phyloP scores from a whole-genome alignment of 352 stramenopile species.

The Pythium oligandrum region DNA sequence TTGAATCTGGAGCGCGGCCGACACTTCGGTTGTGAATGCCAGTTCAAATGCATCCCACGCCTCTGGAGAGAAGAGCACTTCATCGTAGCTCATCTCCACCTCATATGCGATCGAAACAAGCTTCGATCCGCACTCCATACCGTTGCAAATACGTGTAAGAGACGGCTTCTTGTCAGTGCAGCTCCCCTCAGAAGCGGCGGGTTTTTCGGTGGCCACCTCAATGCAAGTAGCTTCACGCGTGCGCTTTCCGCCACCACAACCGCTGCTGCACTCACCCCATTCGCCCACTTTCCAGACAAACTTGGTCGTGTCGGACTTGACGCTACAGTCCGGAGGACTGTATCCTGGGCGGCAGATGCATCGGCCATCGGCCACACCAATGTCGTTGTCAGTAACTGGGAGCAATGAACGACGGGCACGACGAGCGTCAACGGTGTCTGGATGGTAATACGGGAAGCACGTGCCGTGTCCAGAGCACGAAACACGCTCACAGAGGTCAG shows the following conservation, averaged over 20 bases:
- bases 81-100: slow-evolving; percentile 73
- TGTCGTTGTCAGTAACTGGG: too few species aligned
- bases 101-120: slow-evolving; percentile 60
- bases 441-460: slow-evolving; percentile 62
- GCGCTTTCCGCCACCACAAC: slow-evolving; percentile 57
- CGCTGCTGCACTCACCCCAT: slow-evolving; percentile 54
- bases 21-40: slow-evolving; percentile 62
- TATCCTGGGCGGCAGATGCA: slow-evolving; percentile 67
- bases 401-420: too few species aligned
- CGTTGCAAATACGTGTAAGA: slow-evolving; percentile 63
- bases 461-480: slow-evolving; percentile 60
- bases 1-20: slow-evolving; percentile 53
- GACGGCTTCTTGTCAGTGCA: slow-evolving; percentile 44
- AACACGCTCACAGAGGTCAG: slow-evolving; percentile 57
- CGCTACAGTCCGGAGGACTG: slow-evolving; percentile 59
- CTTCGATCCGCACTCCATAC: slow-evolving; percentile 72
- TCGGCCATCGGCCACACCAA: slow-evolving; percentile 15
- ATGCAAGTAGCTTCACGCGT: slow-evolving; percentile 36
- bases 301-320: slow-evolving; percentile 28
- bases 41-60: slow-evolving; percentile 49
- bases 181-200: slow-evolving; percentile 19
- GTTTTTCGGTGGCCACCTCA: slow-evolving; percentile 22
- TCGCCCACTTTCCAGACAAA: slow-evolving; percentile 52
- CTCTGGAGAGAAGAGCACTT: slow-evolving; percentile 58
- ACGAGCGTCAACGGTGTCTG: slow-evolving; percentile 4